These are phyloP conservation scores for Laetiporus sulphureus DNA, from an alignment of 1,284 basidiomycete genomes.

Conservation along the genomic window DNA sequence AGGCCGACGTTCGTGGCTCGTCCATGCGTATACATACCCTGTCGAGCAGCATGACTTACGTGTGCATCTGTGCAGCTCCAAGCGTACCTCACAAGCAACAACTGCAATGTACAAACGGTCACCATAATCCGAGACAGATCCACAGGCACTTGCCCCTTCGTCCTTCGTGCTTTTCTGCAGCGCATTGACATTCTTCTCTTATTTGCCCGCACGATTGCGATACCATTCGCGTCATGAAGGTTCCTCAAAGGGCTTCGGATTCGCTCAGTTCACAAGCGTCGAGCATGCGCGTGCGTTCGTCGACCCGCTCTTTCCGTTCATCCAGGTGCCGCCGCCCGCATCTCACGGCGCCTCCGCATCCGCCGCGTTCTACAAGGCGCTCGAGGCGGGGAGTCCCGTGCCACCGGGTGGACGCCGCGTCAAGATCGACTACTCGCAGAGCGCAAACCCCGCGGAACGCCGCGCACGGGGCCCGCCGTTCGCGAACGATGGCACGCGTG, in stretches of 20 bases:
- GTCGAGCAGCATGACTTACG: slow-evolving; percentile 26
- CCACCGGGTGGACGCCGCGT: slow-evolving; percentile 71
- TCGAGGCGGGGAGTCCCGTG: slow-evolving; percentile 44
- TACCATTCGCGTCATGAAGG: slow-evolving; percentile 50
- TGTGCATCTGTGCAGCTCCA: slow-evolving; percentile 50
- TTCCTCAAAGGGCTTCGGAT: slow-evolving; percentile 88
- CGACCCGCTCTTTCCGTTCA: slow-evolving; percentile 77
- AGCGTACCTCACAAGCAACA: slow-evolving; percentile 67
- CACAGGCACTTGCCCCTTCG: slow-evolving; percentile 87
- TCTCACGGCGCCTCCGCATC: slow-evolving; percentile 71
- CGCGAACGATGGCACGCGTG: slow-evolving; percentile 85
- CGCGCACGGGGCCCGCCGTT: slow-evolving; percentile 52
- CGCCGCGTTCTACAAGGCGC: slow-evolving; percentile 59
- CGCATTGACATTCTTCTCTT: slow-evolving; percentile 61
- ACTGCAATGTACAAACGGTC: slow-evolving; percentile 73
- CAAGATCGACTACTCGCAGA: slow-evolving; percentile 88
- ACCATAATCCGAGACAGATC: slow-evolving; percentile 91
- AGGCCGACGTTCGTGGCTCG: slow-evolving; percentile 73
- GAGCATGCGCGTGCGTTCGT: slow-evolving; percentile 86
- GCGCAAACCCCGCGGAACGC: slow-evolving; percentile 62
- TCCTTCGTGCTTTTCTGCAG: slow-evolving; percentile 51
- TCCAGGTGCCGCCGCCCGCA: slow-evolving; percentile 79
- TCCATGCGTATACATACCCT: slow-evolving; percentile 14
- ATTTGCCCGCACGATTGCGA: slow-evolving; percentile 48
- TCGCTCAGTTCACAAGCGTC: slow-evolving; percentile 81